Evolutionary conservation across 1,284 basidiomycete genomes (phyloP).

Genomic region (Ceraceosorus guamensis): DNA sequence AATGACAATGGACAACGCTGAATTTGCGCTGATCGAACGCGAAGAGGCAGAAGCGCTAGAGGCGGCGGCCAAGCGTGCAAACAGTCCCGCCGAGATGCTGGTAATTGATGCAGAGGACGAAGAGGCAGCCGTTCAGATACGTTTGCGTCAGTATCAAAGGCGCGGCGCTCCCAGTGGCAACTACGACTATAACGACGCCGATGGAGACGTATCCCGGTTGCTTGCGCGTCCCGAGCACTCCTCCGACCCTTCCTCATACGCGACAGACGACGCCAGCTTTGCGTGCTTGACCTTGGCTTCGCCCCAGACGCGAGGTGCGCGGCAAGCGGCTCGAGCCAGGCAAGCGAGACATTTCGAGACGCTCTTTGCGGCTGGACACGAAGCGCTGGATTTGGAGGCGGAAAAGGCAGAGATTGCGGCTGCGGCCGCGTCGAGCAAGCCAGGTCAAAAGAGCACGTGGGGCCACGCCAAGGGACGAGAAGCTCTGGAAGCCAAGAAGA

Average conservation of each 20-base stretch:
- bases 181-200: no score
- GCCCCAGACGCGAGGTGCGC: background rate
- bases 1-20: no score
- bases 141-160: no score
- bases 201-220: no score
- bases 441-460: background rate
- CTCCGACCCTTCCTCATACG: background rate
- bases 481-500: background rate
- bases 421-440: background rate
- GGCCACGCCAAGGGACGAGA: background rate
- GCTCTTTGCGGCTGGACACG: background rate
- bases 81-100: no score
- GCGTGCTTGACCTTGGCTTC: background rate
- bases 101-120: no score
- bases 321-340: background rate
- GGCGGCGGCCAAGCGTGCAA: no score
- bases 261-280: background rate
- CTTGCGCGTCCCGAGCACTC: no score
- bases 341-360: background rate
- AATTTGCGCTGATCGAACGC: no score
- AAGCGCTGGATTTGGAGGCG: background rate
- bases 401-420: background rate
- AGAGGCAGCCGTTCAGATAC: no score
- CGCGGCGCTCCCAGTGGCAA: no score
- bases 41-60: no score